These are phyloP conservation scores for Candida sanyaensis DNA, from an alignment of 1,139 yeast species.

Conservation along the genomic window DNA sequence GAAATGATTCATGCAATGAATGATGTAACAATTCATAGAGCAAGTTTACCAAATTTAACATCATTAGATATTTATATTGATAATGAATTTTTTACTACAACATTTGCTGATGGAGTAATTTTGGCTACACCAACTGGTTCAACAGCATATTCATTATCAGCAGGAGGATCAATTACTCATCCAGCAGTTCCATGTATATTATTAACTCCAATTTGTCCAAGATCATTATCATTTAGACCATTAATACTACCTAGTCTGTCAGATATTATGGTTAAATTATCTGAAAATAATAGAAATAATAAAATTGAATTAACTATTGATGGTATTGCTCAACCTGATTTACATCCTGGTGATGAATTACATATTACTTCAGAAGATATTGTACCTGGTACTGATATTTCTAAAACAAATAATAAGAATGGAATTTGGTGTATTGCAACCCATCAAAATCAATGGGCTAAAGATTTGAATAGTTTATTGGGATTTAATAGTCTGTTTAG, in stretches of 20 bases:
- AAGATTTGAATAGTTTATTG: slow-evolving; percentile 79
- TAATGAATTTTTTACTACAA: slow-evolving; percentile 79
- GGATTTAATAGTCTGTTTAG: slow-evolving; percentile 87
- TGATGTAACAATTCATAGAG: slow-evolving; percentile 86
- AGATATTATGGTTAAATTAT: slow-evolving; percentile 66
- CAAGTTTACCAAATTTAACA: slow-evolving; percentile 83
- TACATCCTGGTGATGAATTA: slow-evolving; percentile 77
- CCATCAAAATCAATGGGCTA: slow-evolving; percentile 86
- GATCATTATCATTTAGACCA: slow-evolving; percentile 87
- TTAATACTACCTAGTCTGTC: slow-evolving; percentile 74
- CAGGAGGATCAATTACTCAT: slow-evolving; percentile 93
- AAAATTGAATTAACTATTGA: slow-evolving; percentile 68
- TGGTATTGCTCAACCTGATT: slow-evolving; percentile 71
- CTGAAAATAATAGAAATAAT: slow-evolving; percentile 45
- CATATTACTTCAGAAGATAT: slow-evolving; percentile 48
- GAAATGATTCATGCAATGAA: slow-evolving; percentile 77
- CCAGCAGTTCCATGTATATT: slow-evolving; percentile 83
- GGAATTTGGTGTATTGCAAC: slow-evolving; percentile 93
- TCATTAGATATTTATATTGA: slow-evolving; percentile 81
- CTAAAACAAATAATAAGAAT: slow-evolving; percentile 46
- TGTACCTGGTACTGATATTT: slow-evolving; percentile 4
- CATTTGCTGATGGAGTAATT: slow-evolving; percentile 89
- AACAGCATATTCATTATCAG: slow-evolving; percentile 85
- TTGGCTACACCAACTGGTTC: slow-evolving; percentile 93
- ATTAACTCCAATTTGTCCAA: slow-evolving; percentile 86